Evolutionary conservation across 116 monocot genomes (phyloP).

Genomic region (Zostera marina): DNA sequence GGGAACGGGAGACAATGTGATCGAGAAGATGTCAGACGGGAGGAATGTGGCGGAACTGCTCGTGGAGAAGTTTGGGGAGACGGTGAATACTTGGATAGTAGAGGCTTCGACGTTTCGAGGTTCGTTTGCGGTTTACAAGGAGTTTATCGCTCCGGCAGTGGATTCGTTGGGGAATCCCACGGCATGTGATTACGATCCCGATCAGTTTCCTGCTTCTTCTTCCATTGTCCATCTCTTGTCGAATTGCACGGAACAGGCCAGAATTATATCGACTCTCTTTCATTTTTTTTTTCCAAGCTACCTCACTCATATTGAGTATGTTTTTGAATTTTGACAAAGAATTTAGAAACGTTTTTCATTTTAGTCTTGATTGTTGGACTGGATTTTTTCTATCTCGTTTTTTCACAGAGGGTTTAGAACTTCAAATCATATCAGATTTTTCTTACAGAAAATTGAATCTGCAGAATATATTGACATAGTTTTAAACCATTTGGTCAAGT

Average conservation of each 20-base stretch:
- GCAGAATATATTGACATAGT: too few relatives aligned
- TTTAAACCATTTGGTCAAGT: too few relatives aligned
- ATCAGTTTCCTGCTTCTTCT: conserved; percentile 51
- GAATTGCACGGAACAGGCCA: conserved; percentile 45
- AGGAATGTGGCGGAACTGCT: conserved; percentile 32
- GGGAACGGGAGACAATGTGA: conserved; percentile 33
- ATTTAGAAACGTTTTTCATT: too few relatives aligned
- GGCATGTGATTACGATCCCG: conserved; percentile 31
- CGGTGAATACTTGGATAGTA: conserved; percentile 52
- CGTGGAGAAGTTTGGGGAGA: conserved; percentile 41
- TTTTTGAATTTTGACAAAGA: too few relatives aligned
- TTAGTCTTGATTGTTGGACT: too few relatives aligned
- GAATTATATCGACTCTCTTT: neutral
- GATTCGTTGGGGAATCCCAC: conserved; percentile 26
- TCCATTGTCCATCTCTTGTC: conserved; percentile 26
- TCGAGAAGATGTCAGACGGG: conserved; percentile 64
- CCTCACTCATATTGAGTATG: too few relatives aligned
- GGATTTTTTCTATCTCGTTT: too few relatives aligned
- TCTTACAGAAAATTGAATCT: too few relatives aligned
- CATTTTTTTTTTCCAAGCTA: neutral
- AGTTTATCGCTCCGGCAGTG: conserved; percentile 34
- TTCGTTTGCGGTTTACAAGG: conserved; percentile 61
- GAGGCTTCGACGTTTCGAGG: conserved; percentile 53
- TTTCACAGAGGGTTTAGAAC: too few relatives aligned
- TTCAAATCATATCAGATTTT: too few relatives aligned